Evolutionary conservation across 2,329 filamentous ascomycete genomes (phyloP).

Genomic region (Venturia asperata): DNA sequence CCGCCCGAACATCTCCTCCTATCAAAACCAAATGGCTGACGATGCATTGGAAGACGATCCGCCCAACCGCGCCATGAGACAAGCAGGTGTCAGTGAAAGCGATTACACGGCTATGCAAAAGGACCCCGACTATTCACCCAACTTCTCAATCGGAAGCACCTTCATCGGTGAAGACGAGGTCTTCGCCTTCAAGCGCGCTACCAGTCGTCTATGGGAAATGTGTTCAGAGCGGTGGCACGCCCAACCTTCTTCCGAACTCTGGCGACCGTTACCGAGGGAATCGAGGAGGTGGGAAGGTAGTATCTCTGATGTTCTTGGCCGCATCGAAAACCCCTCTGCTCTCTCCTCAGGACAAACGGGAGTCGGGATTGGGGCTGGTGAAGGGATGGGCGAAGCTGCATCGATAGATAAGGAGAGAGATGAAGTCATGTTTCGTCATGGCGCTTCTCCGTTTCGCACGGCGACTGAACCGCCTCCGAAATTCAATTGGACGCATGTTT

Average conservation of each 20-base stretch:
- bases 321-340: neutral
- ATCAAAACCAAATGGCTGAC: constrained; percentile 37
- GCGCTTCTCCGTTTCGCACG: constrained; percentile 41
- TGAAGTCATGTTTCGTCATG: constrained; percentile 36
- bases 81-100: constrained; percentile 14
- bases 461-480: constrained; percentile 42
- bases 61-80: constrained; percentile 35
- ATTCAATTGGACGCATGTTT: constrained; percentile 47
- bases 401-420: constrained; percentile 27
- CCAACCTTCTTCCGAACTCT: constrained; percentile 55
- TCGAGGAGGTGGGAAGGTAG: constrained; percentile 59
- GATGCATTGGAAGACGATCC: constrained; percentile 46
- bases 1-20: constrained; percentile 67
- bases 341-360: too few species aligned
- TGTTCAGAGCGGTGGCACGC: constrained; percentile 67
- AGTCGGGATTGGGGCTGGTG: neutral
- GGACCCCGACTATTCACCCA: constrained; percentile 22
- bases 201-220: constrained; percentile 75
- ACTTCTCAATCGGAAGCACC: constrained; percentile 57
- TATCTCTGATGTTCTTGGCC: neutral
- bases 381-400: constrained; percentile 23
- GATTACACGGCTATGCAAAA: constrained; percentile 18
- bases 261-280: constrained; percentile 57
- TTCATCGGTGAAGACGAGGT: constrained; percentile 76
- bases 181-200: constrained; percentile 72